Evolutionary conservation across 768 basidiomycete genomes (phyloP).

Genomic region (Lactarius sp.): DNA sequence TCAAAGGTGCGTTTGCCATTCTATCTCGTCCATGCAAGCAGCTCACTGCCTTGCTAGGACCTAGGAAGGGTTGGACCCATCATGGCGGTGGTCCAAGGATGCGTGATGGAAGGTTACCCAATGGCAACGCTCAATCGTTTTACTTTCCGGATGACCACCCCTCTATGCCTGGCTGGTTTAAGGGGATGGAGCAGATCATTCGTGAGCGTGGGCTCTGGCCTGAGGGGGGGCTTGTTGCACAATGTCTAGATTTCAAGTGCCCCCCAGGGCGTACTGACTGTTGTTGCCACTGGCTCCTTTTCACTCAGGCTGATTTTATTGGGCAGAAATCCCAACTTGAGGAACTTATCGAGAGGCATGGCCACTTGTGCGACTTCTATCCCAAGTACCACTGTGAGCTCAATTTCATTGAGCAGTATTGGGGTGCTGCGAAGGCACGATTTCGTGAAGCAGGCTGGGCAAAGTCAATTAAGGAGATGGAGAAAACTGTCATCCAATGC

Average conservation of each 20-base stretch:
- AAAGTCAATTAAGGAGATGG: no score
- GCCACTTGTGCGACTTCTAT: not conserved
- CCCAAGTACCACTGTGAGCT: not conserved
- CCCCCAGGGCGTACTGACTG: no score
- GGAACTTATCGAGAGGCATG: not conserved
- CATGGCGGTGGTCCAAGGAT: not conserved
- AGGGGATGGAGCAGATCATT: not conserved
- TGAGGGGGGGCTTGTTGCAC: no score
- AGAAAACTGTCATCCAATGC: no score
- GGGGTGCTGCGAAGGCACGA: not conserved
- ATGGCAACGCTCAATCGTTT: not conserved
- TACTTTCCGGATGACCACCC: not conserved
- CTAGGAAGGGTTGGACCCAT: not conserved
- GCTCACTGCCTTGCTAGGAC: not conserved
- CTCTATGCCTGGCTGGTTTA: not conserved
- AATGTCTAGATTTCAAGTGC: no score
- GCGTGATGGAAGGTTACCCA: not conserved
- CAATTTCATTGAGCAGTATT: not conserved
- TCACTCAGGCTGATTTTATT: no score
- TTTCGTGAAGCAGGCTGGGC: no score
- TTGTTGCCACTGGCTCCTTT: no score
- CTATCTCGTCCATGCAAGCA: not conserved
- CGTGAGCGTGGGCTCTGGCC: not conserved
- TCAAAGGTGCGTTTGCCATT: not conserved
- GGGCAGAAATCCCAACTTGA: not conserved